These are phyloP conservation scores for Trichophyton schoenleinii DNA, from an alignment of 2,329 filamentous ascomycete genomes.

Conservation along the genomic window DNA sequence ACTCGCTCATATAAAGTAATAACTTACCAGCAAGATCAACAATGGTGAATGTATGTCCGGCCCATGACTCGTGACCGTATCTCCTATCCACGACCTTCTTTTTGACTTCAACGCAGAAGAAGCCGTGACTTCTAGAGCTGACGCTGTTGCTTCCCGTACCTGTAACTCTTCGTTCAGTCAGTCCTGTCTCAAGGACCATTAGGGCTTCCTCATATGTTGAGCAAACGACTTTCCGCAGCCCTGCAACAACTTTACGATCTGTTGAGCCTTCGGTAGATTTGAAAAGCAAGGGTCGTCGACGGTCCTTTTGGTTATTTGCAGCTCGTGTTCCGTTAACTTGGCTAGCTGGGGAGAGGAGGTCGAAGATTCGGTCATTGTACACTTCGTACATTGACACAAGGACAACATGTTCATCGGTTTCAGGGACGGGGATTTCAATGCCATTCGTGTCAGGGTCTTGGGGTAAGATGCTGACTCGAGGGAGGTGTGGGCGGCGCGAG, in stretches of 20 bases:
- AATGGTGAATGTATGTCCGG: conserved; percentile 66
- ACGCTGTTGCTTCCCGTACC: conserved; percentile 89
- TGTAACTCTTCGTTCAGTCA: conserved; percentile 75
- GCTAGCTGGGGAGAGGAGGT: conserved; percentile 54
- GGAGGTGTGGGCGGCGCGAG: conserved; percentile 49
- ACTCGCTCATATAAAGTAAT: neutral
- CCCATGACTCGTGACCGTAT: conserved; percentile 51
- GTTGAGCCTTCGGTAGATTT: conserved; percentile 80
- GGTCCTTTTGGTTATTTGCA: conserved; percentile 44
- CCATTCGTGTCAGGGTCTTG: conserved; percentile 62
- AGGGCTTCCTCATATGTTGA: conserved; percentile 69
- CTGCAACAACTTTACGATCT: conserved; percentile 88
- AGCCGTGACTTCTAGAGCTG: conserved; percentile 85
- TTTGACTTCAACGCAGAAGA: conserved; percentile 92
- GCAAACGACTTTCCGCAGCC: conserved; percentile 81
- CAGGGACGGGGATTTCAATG: conserved; percentile 54
- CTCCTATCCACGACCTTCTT: conserved; percentile 48
- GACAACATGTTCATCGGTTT: conserved; percentile 67
- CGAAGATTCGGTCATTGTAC: conserved; percentile 96
- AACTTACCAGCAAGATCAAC: conserved; percentile 70
- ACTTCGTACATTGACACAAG: conserved; percentile 98
- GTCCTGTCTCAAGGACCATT: conserved; percentile 76
- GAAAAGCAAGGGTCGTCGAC: conserved; percentile 74
- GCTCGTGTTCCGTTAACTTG: conserved; percentile 29
- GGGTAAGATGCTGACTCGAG: conserved; percentile 58